phyloP scores from a whole-genome alignment of 2,329 filamentous ascomycete genomes.

The Diaporthe citriasiana region DNA sequence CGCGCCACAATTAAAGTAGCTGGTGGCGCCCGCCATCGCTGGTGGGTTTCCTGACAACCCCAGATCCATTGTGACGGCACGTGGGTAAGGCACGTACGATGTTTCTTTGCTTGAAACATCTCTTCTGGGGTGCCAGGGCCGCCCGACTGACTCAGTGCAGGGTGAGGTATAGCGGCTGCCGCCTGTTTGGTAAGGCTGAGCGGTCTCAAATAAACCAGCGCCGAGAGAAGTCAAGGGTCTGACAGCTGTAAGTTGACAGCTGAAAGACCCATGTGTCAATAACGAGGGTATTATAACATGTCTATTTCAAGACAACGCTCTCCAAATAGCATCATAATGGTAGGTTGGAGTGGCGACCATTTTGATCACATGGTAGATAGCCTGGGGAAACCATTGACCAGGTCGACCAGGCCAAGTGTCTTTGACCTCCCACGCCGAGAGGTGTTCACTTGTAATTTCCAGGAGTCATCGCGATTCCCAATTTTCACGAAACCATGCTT shows the following conservation, averaged over 20 bases:
- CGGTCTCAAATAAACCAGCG: conserved; percentile 18
- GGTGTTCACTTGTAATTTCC: not conserved
- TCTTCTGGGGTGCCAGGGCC: not conserved
- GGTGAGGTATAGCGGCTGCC: not conserved
- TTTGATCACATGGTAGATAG: not conserved
- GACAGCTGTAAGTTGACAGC: conserved; percentile 18
- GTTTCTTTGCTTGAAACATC: conserved; percentile 27
- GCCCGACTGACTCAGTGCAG: not conserved
- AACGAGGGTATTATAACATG: not conserved
- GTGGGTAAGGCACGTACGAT: conserved; percentile 23
- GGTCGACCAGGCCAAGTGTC: not conserved
- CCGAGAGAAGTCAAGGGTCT: conserved; percentile 9
- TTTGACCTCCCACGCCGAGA: not conserved
- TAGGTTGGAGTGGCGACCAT: no score
- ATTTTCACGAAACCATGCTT: not conserved
- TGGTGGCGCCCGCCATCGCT: not conserved
- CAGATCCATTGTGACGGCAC: conserved; percentile 4
- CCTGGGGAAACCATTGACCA: not conserved
- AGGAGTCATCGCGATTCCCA: not conserved
- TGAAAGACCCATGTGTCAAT: not conserved
- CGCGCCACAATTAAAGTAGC: not conserved
- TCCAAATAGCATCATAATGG: not conserved
- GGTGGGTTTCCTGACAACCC: conserved; percentile 10
- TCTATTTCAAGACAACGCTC: conserved; percentile 15
- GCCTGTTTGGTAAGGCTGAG: conserved; percentile 23